Evolutionary conservation across 345 rosid species (phyloP).

Genomic region (Salix caprea): DNA sequence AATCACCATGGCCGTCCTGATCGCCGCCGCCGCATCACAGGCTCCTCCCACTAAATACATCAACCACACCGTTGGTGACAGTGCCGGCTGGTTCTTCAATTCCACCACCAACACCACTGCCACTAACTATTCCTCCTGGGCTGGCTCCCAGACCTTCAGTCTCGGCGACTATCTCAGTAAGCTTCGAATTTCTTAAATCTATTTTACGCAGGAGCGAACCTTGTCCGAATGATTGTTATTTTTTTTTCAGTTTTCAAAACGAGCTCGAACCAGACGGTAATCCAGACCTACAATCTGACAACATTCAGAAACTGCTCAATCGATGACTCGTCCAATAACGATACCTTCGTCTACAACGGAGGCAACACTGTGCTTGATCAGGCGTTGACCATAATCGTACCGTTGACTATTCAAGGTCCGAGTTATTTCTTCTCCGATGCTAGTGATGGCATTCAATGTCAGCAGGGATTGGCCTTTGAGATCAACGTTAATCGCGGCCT

Average conservation of each 20-base stretch:
- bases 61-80: slow-evolving; percentile 55
- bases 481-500: slow-evolving; percentile 48
- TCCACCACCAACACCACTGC: slow-evolving; percentile 41
- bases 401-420: slow-evolving; percentile 43
- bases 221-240: background rate
- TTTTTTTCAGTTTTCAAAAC: slow-evolving; percentile 44
- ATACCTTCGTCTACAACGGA: slow-evolving; percentile 41
- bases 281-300: slow-evolving; percentile 52
- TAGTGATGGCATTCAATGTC: slow-evolving; percentile 52
- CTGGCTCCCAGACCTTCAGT: slow-evolving; percentile 41
- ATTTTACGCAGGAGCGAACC: background rate
- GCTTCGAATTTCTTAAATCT: slow-evolving; percentile 1
- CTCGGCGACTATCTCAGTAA: slow-evolving; percentile 65
- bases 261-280: slow-evolving; percentile 51
- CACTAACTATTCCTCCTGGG: slow-evolving; percentile 55
- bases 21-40: slow-evolving; percentile 26
- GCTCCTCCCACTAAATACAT: slow-evolving; percentile 26
- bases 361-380: slow-evolving; percentile 31
- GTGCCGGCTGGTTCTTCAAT: slow-evolving; percentile 52
- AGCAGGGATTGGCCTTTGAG: slow-evolving; percentile 50
- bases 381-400: slow-evolving; percentile 36
- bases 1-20: slow-evolving; percentile 27
- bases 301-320: slow-evolving; percentile 39
- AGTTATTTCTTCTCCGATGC: slow-evolving; percentile 60
- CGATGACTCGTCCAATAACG: slow-evolving; percentile 39